These are phyloP conservation scores for Hypoxylon subgilvum DNA, from an alignment of 495 filamentous ascomycete genomes.

Conservation along the genomic window DNA sequence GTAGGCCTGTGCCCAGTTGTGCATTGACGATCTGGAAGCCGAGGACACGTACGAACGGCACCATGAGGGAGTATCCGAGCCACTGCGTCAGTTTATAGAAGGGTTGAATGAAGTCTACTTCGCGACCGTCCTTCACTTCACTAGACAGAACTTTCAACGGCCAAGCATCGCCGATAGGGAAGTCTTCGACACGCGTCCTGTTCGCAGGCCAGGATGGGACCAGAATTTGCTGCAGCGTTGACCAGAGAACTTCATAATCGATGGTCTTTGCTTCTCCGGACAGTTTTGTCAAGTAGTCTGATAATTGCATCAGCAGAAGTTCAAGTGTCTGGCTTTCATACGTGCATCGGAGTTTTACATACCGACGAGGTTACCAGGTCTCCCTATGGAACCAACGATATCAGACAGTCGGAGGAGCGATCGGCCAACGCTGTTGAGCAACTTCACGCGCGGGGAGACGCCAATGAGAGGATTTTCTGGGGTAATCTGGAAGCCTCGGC, in stretches of 20 bases:
- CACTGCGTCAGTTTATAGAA: conserved; percentile 92
- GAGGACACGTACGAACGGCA: conserved; percentile 81
- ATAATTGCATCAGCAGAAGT: not conserved
- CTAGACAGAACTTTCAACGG: conserved; percentile 61
- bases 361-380: conserved; percentile 16
- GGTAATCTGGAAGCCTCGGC: not conserved
- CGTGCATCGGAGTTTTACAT: not conserved
- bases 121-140: conserved; percentile 73
- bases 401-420: not conserved
- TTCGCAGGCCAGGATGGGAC: conserved; percentile 86
- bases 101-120: conserved; percentile 83
- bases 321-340: not conserved
- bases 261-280: conserved; percentile 84
- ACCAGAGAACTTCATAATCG: conserved; percentile 85
- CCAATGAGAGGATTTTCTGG: not conserved
- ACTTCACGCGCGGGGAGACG: not conserved
- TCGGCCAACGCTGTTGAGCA: conserved; percentile 3
- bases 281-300: conserved; percentile 86
- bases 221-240: conserved; percentile 83
- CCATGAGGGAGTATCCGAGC: conserved; percentile 86
- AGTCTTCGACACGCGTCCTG: conserved; percentile 82
- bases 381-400: conserved; percentile 1
- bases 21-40: conserved; percentile 76
- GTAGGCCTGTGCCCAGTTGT: conserved; percentile 77
- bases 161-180: conserved; percentile 93